Base-by-base conservation (phyloP, 2,329 filamentous ascomycete species). In the Endoconidiophora laricicola region DNA sequence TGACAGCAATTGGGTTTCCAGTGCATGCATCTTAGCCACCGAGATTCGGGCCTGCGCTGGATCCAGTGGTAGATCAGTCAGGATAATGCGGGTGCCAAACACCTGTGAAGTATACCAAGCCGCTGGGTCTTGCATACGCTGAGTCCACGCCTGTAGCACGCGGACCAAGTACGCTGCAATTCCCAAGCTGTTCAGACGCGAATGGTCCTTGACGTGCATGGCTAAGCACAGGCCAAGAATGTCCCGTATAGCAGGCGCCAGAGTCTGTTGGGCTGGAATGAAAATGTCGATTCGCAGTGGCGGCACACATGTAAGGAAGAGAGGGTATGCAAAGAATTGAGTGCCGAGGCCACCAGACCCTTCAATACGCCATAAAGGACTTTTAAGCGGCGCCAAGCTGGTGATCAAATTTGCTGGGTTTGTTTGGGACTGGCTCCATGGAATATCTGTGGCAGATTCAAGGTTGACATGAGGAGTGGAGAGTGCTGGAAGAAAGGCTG, bases 401-500 rank as follows among this genome's bases (percentile, higher is more conserved):
- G 78, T 68, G 58, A 79, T 72, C 52, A 75, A 68, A 57, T 78
- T 79, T 59, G 74, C 76, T 6, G 75, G 76, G 54, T 79, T 79
- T 40, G 78, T 63, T 39, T 65, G 60, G 4, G 74, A 78, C 2
- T 59, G 54, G 10, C 61, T 58, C 75, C 75, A 79, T 18, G 18
- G 16, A 5, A 48, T 18, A 16, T 37, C 26, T 33, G 12, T 9
- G 18, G 29, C 14, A 16, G 24, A 41, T 16, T n/a, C 10, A 10
- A 44, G 16, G 9, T 9, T 39, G 26, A 14, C n/a, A 10, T 6
- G 16, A n/a, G 18, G 3, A 36, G 18, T 22, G 24, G 36, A 4
- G n/a, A 36, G 23, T 12, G 37, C 5, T 2, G 14, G 12, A 10
- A 47, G 18, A 37, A 71, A 77, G 53, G 68, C 73, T 16, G 74